Evolutionary conservation across 306 rosid genomes (phyloP).

Genomic region (Heteromeles arbutifolia): DNA sequence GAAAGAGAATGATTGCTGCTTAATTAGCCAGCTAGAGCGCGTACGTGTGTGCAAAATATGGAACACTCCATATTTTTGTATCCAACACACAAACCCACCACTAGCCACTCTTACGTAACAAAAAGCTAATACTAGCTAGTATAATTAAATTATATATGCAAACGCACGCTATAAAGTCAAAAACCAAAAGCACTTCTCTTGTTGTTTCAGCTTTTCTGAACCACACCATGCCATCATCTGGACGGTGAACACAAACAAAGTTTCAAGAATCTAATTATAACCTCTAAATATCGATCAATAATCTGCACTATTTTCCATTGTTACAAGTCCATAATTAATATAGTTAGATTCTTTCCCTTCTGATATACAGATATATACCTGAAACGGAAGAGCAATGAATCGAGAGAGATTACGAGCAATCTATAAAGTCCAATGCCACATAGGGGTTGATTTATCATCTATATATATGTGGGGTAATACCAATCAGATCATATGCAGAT

Average conservation of each 20-base stretch:
- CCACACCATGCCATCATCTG: neutral
- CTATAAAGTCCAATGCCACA: neutral
- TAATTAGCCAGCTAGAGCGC: neutral
- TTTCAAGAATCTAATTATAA: neutral
- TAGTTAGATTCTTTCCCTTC: no score
- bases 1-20: neutral
- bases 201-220: conserved; percentile 16
- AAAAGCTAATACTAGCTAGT: neutral
- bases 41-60: neutral
- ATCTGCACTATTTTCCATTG: no score
- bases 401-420: neutral
- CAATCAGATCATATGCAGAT: neutral
- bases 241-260: neutral
- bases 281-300: no score
- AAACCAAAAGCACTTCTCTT: neutral
- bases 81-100: neutral
- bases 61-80: no score
- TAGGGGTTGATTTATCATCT: neutral
- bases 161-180: conserved; percentile 15
- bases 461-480: neutral
- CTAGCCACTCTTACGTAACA: neutral
- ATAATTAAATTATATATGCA: conserved; percentile 9
- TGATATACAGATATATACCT: neutral
- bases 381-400: neutral
- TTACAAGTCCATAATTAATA: no score